phyloP scores from a whole-genome alignment of 208 protist genomes.

The Wallacemonas rigidus region DNA sequence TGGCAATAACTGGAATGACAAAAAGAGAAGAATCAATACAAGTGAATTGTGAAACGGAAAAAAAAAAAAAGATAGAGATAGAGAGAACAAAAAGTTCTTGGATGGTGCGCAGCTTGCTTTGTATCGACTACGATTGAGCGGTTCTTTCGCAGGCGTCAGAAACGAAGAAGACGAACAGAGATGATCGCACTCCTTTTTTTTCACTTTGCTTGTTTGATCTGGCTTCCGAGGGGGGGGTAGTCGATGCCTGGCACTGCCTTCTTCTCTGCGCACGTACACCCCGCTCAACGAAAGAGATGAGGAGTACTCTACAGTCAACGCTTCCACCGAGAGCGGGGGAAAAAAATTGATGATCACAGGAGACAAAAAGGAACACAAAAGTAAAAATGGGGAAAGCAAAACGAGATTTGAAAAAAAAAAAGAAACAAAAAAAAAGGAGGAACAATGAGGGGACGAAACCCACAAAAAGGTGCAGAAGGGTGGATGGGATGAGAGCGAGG shows the following conservation, averaged over 20 bases:
- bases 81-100: conserved; percentile 5
- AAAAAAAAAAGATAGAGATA: not conserved
- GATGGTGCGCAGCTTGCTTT: no score
- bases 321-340: not conserved
- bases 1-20: not conserved
- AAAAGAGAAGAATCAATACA: conserved; percentile 24
- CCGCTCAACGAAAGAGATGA: not conserved
- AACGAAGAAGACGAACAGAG: no score
- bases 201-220: no score
- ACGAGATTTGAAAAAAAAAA: conserved; percentile 18
- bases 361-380: not conserved
- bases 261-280: no score
- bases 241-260: no score
- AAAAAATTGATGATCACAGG: not conserved
- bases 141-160: no score
- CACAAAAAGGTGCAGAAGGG: no score
- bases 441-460: not conserved
- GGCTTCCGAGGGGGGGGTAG: no score
- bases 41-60: conserved; percentile 20
- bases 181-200: no score
- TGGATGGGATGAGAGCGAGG: no score
- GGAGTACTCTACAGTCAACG: not conserved
- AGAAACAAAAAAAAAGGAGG: conserved; percentile 4
- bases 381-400: not conserved
- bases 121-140: no score